Base-by-base conservation (phyloP, 805 yeast genomes). In the Candida pseudofarinosa region DNA sequence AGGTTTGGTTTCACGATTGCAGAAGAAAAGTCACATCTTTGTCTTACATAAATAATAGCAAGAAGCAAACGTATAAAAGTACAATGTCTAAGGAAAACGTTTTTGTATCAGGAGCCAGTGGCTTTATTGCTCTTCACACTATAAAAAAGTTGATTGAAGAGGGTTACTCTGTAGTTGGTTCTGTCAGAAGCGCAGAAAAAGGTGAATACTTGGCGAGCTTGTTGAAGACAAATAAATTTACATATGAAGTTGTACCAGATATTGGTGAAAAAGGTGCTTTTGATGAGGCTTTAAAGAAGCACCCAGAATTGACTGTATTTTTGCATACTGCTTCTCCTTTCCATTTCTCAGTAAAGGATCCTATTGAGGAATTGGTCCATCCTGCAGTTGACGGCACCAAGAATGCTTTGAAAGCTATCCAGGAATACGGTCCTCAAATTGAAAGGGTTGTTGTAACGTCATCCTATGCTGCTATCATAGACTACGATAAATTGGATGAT, bases 321-420 rank as follows among this genome's bases (percentile, higher is more conserved):
- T 38, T 57, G 34, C 65, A 59, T 47, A 47, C 56, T 17, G 64
- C 65, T 4, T 56, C 64, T 4, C 63, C 64, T 4, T 47, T 56
- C 43, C 40, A 39, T 19, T 52, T 52, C 43, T 42, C 42, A 15
- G 46, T 45, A 33, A 42, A 36, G 16, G 49, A 58, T 54, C 62
- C 73, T 26, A 81, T 73, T 43, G 70, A 72, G 40, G 81, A 76
- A 16, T 63, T 80, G 42, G 59, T 80, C 43, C 63, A 57, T 17
- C 86, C 87, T 3, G 84, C 85, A 1, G 61, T 77, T 4, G 56
- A 68, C 15, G 85, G 84, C 28, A 79, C 83, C 19, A 63, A 62
- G 45, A 69, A 76, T 50, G 72, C 79, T 13, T 58, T 81, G 41
- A 54, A 61, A 32, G 77, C 86, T 0, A 42, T 46, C 20, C 80